Conservation (phyloP, 1,139 yeast genomes). For the Trichomonascaceae sp. region DNA sequence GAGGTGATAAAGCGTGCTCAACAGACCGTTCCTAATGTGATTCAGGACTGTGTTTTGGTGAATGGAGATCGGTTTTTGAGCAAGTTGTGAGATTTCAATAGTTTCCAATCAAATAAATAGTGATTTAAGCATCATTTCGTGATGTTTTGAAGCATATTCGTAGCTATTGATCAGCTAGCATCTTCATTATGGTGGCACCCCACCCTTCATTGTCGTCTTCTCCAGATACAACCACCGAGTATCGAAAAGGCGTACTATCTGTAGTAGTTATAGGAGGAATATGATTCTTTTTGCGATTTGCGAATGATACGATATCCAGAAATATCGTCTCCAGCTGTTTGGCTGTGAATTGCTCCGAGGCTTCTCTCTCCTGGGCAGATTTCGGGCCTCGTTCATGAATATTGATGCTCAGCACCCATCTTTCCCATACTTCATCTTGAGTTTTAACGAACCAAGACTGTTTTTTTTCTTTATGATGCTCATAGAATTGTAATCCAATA, state of each 20-base stretch:
- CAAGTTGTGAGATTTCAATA: constrained; percentile 18
- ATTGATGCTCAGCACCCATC: constrained; percentile 40
- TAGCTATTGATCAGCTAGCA: constrained; percentile 18
- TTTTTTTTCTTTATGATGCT: constrained; percentile 24
- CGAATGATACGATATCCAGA: constrained; percentile 43
- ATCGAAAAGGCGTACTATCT: constrained; percentile 65
- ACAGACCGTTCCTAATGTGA: constrained; percentile 38
- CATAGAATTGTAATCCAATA: constrained; percentile 31
- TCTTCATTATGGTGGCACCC: constrained; percentile 32
- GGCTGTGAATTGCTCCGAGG: constrained; percentile 16
- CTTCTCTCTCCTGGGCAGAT: constrained; percentile 21
- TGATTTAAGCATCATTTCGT: neutral
- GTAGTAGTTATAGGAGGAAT: constrained; percentile 70
- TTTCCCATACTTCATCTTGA: constrained; percentile 43
- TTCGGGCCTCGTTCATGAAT: constrained; percentile 19
- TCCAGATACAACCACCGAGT: constrained; percentile 35
- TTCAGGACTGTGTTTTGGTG: constrained; percentile 64
- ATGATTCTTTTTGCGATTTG: constrained; percentile 54
- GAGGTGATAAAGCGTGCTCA: constrained; percentile 45
- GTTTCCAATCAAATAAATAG: neutral
- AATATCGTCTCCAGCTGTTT: constrained; percentile 40
- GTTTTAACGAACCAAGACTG: constrained; percentile 38
- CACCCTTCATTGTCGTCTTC: constrained; percentile 24
- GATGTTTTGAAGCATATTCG: neutral
- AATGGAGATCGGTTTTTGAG: constrained; percentile 55